Percentiles rank a stretch among this genome's conserved stretches.
Evolutionary conservation across 2,329 filamentous ascomycete genomes (phyloP).

Genomic region (Lachnum nothofagi): DNA sequence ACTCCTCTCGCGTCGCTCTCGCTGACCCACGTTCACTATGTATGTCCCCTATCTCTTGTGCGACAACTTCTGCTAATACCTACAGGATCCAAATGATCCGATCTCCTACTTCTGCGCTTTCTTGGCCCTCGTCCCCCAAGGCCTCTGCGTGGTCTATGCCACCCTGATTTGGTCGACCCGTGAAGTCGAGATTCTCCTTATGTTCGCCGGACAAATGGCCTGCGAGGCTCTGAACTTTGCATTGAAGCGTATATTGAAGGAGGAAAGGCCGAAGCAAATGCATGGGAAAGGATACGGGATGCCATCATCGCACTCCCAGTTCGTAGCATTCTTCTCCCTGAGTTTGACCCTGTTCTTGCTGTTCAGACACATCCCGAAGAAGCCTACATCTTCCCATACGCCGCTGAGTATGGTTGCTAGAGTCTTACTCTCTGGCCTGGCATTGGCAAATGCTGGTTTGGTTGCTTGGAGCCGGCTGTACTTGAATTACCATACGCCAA

Average conservation of each 20-base stretch:
- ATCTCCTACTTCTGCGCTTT: constrained; percentile 86
- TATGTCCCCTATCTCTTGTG: constrained; percentile 40
- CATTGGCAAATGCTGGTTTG: constrained; percentile 55
- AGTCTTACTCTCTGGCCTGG: constrained; percentile 47
- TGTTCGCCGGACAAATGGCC: constrained; percentile 85
- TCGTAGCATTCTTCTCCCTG: constrained; percentile 84
- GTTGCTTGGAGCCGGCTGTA: constrained; percentile 85
- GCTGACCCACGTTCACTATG: constrained; percentile 93
- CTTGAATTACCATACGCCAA: constrained; percentile 83
- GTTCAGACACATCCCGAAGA: constrained; percentile 64
- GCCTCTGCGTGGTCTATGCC: constrained; percentile 81
- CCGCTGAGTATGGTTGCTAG: constrained; percentile 61
- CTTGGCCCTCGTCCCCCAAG: constrained; percentile 90
- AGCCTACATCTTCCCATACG: constrained; percentile 36
- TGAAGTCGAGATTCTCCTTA: constrained; percentile 81
- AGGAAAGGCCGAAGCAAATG: constrained; percentile 78
- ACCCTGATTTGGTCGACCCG: constrained; percentile 87
- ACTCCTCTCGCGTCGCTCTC: constrained; percentile 78
- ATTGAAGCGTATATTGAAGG: constrained; percentile 85
- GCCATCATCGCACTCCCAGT: constrained; percentile 93
- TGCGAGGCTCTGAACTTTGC: constrained; percentile 89
- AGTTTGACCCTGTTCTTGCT: constrained; percentile 81
- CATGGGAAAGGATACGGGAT: constrained; percentile 95
- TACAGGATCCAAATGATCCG: constrained; percentile 76
- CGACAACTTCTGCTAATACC: constrained; percentile 7